phyloP scores from a whole-genome alignment of 345 rosid species.

The Bruguiera gymnorhiza region DNA sequence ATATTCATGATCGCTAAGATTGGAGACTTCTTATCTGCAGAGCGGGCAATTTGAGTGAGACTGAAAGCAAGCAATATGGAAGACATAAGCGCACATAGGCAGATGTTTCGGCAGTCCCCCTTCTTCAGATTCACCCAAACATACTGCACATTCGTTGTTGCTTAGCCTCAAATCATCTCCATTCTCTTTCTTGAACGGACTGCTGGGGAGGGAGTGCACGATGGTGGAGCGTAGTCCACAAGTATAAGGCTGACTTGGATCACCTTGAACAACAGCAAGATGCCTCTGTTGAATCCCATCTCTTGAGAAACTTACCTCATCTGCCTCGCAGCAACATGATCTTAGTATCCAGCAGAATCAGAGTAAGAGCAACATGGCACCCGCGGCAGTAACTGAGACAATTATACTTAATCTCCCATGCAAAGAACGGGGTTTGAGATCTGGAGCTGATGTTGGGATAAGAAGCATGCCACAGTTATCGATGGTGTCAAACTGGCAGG shows the following conservation, averaged over 20 bases:
- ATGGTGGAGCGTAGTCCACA: constrained; percentile 31
- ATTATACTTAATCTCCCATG: constrained; percentile 14
- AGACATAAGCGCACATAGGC: constrained; percentile 34
- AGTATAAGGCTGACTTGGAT: constrained; percentile 18
- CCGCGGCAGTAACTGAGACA: constrained; percentile 5
- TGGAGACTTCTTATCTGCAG: constrained; percentile 25
- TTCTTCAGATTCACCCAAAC: constrained; percentile 43
- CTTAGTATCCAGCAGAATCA: constrained; percentile 20
- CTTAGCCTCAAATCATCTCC: constrained; percentile 1
- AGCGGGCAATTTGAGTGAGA: constrained; percentile 40
- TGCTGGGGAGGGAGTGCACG: constrained; percentile 25
- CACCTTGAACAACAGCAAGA: constrained; percentile 11
- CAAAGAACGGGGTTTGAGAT: not conserved
- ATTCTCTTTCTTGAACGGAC: constrained; percentile 25
- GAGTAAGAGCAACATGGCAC: constrained; percentile 17
- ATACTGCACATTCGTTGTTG: constrained; percentile 35
- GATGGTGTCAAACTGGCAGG: not conserved
- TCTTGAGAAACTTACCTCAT: not conserved
- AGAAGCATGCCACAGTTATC: constrained; percentile 4
- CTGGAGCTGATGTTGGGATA: constrained; percentile 4
- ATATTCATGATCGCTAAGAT: constrained; percentile 5
- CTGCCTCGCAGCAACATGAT: constrained; percentile 2
- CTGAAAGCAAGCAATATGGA: constrained; percentile 34
- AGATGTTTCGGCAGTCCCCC: constrained; percentile 37
- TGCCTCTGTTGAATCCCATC: constrained; percentile 16